These are phyloP conservation scores for Basipetospora chlamydospora DNA, from an alignment of 2,329 filamentous ascomycete genomes.

Conservation along the genomic window DNA sequence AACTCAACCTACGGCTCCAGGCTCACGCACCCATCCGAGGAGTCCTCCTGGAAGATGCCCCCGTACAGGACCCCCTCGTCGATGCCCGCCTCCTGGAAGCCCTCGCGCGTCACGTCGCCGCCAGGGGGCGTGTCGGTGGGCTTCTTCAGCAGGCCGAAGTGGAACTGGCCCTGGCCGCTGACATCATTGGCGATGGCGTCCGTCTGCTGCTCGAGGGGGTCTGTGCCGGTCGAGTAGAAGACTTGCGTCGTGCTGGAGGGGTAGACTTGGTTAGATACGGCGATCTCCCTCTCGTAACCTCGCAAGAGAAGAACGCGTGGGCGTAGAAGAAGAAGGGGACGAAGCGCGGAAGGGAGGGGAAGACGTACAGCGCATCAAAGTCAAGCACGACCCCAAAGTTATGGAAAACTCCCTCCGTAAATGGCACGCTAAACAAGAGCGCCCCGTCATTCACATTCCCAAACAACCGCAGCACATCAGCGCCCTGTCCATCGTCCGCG, in stretches of 20 bases:
- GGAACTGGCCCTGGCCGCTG: slow-evolving; percentile 25
- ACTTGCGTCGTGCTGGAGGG: slow-evolving; percentile 34
- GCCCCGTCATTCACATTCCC: slow-evolving; percentile 30
- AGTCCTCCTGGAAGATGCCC: slow-evolving; percentile 39
- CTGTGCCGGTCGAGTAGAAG: slow-evolving; percentile 36
- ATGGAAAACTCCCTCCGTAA: slow-evolving; percentile 37
- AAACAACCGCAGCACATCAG: slow-evolving; percentile 29
- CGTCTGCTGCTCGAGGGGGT: slow-evolving; percentile 31
- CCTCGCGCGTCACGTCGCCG: slow-evolving; percentile 29
- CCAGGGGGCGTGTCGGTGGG: slow-evolving; percentile 24
- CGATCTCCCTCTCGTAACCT: too few species aligned
- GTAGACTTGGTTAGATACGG: too few species aligned
- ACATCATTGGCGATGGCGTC: slow-evolving; percentile 24
- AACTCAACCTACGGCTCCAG: slow-evolving; percentile 14
- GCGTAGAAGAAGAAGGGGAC: background rate
- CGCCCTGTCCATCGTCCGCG: slow-evolving; percentile 14
- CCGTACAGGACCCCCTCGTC: slow-evolving; percentile 38
- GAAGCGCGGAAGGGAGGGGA: too few species aligned
- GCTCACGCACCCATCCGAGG: slow-evolving; percentile 22
- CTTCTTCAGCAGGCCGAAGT: slow-evolving; percentile 50
- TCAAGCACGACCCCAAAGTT: slow-evolving; percentile 47
- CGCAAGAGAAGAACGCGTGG: too few species aligned
- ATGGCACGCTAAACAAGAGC: slow-evolving; percentile 34
- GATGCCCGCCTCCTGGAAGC: slow-evolving; percentile 31
- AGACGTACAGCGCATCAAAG: slow-evolving; percentile 36